phyloP scores from a whole-genome alignment of 345 rosid species.

The Bruguiera gymnorhiza region DNA sequence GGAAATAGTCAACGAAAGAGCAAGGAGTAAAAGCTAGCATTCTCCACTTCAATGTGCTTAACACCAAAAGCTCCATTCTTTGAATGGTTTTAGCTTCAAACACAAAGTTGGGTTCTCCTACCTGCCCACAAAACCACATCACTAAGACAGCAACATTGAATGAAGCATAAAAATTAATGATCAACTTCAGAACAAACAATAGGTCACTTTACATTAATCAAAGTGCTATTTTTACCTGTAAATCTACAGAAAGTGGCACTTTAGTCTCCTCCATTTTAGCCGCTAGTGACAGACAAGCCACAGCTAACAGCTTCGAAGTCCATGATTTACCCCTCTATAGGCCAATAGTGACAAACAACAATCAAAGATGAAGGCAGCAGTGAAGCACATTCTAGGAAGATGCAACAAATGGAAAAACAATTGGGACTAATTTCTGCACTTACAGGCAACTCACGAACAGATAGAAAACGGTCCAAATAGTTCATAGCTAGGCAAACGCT shows the following conservation, averaged over 20 bases:
- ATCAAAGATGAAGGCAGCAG: neutral
- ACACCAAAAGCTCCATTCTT: conserved; percentile 62
- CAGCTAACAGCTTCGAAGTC: conserved; percentile 62
- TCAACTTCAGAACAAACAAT: neutral
- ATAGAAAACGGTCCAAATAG: conserved; percentile 65
- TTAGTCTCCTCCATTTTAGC: conserved; percentile 34
- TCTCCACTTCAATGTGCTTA: conserved; percentile 59
- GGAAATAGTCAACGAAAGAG: conserved; percentile 51
- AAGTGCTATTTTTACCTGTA: conserved; percentile 38
- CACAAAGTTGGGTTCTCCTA: conserved; percentile 44
- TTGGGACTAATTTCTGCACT: conserved; percentile 21
- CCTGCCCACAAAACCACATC: conserved; percentile 24
- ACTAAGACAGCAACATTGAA: neutral
- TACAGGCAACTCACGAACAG: conserved; percentile 59
- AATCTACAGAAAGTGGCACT: conserved; percentile 5
- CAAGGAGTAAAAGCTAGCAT: conserved; percentile 60
- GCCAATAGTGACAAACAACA: neutral
- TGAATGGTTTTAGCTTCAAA: conserved; percentile 54
- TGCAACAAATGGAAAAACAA: neutral
- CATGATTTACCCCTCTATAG: conserved; percentile 55
- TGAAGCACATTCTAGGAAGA: neutral
- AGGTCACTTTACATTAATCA: neutral
- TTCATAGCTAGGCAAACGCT: conserved; percentile 52
- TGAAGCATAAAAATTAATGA: neutral
- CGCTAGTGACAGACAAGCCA: conserved; percentile 66